Evolutionary conservation across 2,329 filamentous ascomycete species (phyloP).

Genomic region (Diaporthe sp.): DNA sequence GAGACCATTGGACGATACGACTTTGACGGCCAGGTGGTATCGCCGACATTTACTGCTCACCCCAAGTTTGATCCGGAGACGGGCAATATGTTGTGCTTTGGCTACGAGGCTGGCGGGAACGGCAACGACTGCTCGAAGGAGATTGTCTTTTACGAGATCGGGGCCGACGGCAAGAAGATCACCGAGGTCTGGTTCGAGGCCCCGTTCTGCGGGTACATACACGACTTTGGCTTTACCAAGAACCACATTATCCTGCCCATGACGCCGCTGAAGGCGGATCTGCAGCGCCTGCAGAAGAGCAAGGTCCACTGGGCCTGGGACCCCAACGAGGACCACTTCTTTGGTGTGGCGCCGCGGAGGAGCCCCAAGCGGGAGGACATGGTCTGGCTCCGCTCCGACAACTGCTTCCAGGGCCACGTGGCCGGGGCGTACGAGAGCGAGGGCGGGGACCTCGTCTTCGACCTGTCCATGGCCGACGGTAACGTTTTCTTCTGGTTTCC

Average conservation of each 20-base stretch:
- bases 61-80: constrained; percentile 65
- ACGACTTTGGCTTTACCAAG: constrained; percentile 57
- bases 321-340: constrained; percentile 44
- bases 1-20: constrained; percentile 64
- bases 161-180: constrained; percentile 1
- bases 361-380: constrained; percentile 49
- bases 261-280: constrained; percentile 52
- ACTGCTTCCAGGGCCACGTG: constrained; percentile 54
- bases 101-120: constrained; percentile 61
- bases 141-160: constrained; percentile 48
- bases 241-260: constrained; percentile 57
- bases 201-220: constrained; percentile 55
- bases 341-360: constrained; percentile 43
- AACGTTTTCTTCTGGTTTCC: constrained; percentile 60
- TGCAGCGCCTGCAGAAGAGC: constrained; percentile 55
- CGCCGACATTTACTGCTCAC: constrained; percentile 64
- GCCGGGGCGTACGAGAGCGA: constrained; percentile 54
- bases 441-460: constrained; percentile 49
- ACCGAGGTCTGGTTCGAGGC: constrained; percentile 46
- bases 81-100: constrained; percentile 65
- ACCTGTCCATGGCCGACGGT: constrained; percentile 52
- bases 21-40: constrained; percentile 63
- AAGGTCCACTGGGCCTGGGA: constrained; percentile 58
- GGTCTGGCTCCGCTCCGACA: constrained; percentile 56
- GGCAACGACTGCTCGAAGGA: constrained; percentile 58